Conservation (phyloP, 208 protist species). For the Leishmania tarentolae region DNA sequence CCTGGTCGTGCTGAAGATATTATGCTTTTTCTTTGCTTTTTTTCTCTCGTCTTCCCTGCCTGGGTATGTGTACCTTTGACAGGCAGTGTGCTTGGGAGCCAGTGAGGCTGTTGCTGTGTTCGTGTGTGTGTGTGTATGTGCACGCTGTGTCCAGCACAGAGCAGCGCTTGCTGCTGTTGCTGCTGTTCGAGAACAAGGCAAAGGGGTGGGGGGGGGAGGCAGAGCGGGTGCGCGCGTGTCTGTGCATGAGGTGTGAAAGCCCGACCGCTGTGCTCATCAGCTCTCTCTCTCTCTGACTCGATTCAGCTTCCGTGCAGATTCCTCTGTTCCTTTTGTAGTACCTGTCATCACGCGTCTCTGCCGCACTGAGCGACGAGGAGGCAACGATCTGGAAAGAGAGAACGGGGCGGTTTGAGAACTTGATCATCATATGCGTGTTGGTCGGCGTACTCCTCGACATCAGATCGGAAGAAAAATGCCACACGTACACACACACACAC, state of each 20-base stretch:
- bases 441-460: not conserved
- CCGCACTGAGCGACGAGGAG: not conserved
- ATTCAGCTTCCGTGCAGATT: not conserved
- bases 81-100: not conserved
- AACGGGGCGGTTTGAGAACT: not conserved
- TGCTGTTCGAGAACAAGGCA: not conserved
- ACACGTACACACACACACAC: not conserved
- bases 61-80: not conserved
- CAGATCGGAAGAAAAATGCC: not conserved
- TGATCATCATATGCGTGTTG: not conserved
- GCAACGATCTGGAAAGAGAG: not conserved
- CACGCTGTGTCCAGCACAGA: not conserved
- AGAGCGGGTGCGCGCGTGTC: not conserved
- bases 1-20: not conserved
- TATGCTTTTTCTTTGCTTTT: not conserved
- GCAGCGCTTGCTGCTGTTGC: not conserved
- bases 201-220: not conserved
- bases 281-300: not conserved
- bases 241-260: not conserved
- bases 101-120: not conserved
- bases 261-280: not conserved
- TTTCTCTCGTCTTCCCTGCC: not conserved
- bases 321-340: not conserved
- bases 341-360: not conserved
- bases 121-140: conserved; percentile 2